Evolutionary conservation across 2,329 filamentous ascomycete genomes (phyloP).

Genomic region (Cryoendolithus antarcticus): DNA sequence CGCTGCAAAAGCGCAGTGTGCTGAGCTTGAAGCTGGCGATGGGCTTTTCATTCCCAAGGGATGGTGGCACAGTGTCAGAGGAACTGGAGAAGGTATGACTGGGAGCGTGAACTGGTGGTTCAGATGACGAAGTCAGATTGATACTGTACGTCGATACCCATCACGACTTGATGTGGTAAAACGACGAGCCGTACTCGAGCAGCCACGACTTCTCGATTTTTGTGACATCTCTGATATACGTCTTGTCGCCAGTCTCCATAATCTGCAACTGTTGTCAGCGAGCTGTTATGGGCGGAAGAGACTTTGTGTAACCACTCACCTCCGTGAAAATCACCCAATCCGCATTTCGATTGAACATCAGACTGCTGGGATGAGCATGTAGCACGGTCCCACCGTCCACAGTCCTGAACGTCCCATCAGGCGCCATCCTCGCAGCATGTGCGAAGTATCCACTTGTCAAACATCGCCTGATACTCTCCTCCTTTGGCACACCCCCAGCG

Average conservation of each 20-base stretch:
- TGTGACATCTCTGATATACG: constrained; percentile 81
- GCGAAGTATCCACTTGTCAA: constrained; percentile 85
- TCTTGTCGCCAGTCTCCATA: constrained; percentile 78
- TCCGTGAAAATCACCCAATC: constrained; percentile 97
- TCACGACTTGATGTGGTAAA: constrained; percentile 49
- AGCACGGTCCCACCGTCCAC: constrained; percentile 68
- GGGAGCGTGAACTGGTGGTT: constrained; percentile 73
- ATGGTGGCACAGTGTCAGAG: constrained; percentile 79
- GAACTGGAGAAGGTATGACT: constrained; percentile 44
- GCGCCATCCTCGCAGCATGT: constrained; percentile 85
- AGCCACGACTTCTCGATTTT: constrained; percentile 92
- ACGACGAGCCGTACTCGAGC: constrained; percentile 74
- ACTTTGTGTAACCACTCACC: constrained; percentile 30
- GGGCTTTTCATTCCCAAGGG: constrained; percentile 67
- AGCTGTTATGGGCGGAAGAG: too few relatives aligned
- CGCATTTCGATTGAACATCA: constrained; percentile 93
- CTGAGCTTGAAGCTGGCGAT: constrained; percentile 50
- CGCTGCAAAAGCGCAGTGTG: constrained; percentile 12
- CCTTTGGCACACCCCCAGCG: constrained; percentile 34
- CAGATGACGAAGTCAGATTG: constrained; percentile 33
- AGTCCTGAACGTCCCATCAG: constrained; percentile 79
- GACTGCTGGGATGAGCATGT: constrained; percentile 78
- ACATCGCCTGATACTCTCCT: constrained; percentile 70
- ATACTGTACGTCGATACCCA: not conserved
- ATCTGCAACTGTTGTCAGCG: too few relatives aligned